phyloP scores from a whole-genome alignment of 768 basidiomycete genomes.

The Mycena vitilis region DNA sequence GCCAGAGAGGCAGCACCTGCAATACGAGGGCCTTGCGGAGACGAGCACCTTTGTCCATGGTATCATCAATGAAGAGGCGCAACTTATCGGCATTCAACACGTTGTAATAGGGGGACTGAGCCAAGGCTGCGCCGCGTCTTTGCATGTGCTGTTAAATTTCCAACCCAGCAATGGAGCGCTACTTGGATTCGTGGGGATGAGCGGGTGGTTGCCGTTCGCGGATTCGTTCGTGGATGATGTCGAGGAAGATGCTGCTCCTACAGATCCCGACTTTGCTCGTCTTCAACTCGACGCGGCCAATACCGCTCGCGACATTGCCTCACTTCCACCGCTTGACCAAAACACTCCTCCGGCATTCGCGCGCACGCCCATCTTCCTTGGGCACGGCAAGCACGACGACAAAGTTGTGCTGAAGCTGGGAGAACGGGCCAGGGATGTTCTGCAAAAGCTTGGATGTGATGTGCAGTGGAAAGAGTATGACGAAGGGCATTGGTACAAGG shows the following conservation, averaged over 20 bases:
- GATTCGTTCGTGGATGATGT: conserved; percentile 1
- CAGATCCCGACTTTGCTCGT: background rate
- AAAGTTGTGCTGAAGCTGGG: conserved; percentile 19
- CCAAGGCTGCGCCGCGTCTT: conserved; percentile 27
- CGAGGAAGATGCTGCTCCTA: background rate
- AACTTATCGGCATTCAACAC: conserved; percentile 12
- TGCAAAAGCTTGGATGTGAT: conserved; percentile 16
- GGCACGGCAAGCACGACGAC: conserved; percentile 27
- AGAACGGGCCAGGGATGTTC: conserved; percentile 21
- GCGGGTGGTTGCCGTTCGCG: conserved; percentile 29
- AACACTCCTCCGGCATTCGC: conserved; percentile 3
- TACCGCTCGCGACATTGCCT: conserved; percentile 26
- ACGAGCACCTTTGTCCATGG: conserved; percentile 21
- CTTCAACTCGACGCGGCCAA: conserved; percentile 11
- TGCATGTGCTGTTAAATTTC: conserved; percentile 28
- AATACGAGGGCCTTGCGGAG: conserved; percentile 17
- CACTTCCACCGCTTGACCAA: background rate
- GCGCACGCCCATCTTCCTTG: conserved; percentile 24
- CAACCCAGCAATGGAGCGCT: conserved; percentile 16
- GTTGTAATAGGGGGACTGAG: conserved; percentile 26
- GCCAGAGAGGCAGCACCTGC: conserved; percentile 12
- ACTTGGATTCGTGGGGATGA: conserved; percentile 26
- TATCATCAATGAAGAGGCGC: conserved; percentile 15
- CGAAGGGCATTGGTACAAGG: conserved; percentile 32
- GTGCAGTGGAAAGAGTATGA: conserved; percentile 29